Evolutionary conservation across 306 rosid genomes (phyloP).

Genomic region (Cucumis hystrix): DNA sequence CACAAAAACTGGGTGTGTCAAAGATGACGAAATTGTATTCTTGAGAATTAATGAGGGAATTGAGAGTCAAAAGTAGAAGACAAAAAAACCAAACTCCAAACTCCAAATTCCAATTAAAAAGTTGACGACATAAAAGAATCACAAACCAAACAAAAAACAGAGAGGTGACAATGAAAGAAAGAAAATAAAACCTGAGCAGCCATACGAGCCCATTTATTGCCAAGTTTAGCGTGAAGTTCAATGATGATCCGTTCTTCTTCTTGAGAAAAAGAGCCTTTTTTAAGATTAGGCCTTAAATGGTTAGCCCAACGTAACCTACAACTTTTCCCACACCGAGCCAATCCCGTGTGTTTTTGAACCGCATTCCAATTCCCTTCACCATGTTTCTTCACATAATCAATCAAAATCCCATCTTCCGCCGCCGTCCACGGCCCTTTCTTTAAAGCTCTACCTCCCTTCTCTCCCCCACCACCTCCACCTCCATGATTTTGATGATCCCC

Average conservation of each 20-base stretch:
- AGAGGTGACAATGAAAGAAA: not conserved
- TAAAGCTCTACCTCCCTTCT: constrained; percentile 4
- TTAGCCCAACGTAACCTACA: constrained; percentile 89
- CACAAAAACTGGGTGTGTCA: constrained; percentile 4
- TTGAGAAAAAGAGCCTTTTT: constrained; percentile 46
- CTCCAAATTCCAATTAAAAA: constrained; percentile 10
- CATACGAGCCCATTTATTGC: constrained; percentile 91
- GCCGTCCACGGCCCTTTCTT: constrained; percentile 86
- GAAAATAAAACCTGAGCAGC: constrained; percentile 46
- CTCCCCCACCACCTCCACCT: not conserved
- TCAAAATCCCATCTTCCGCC: constrained; percentile 42
- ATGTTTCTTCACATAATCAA: constrained; percentile 45
- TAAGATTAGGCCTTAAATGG: constrained; percentile 71
- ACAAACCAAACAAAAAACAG: constrained; percentile 12
- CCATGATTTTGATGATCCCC: not conserved
- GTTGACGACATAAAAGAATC: not conserved
- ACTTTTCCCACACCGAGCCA: constrained; percentile 70
- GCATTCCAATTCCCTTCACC: constrained; percentile 92
- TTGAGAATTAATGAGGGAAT: not conserved
- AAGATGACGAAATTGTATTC: not conserved
- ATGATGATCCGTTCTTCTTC: constrained; percentile 51
- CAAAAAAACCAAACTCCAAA: not conserved
- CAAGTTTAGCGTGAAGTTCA: constrained; percentile 65
- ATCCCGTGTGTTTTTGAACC: constrained; percentile 48
- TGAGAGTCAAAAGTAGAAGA: not conserved